Base-by-base conservation (phyloP, 2,329 filamentous ascomycete genomes). In the Achaetomium macrosporum region DNA sequence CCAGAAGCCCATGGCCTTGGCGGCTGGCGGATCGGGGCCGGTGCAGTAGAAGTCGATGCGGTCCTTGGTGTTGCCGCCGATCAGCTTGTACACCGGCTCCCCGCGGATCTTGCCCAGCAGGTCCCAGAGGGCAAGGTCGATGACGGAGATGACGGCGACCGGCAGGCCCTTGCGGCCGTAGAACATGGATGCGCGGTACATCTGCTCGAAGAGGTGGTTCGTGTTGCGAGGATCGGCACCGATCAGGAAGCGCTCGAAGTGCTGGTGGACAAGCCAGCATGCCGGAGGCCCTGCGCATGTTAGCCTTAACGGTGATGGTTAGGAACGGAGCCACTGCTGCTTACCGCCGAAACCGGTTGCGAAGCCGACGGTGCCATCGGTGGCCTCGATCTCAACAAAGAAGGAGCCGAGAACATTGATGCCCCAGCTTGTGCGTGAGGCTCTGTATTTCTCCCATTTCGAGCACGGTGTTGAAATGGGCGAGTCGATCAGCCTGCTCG, bases 121-220 rank as follows among this genome's bases (percentile, higher is more conserved):
- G 74, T 96, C 91, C 91, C 91, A 96, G 39, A 96, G 72, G 5
- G 91, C 91, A 41, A 96, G 79, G 65, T 96, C 91, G 64, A 96
- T 93, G 59, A 96, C 91, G 2, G 90, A 95, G 65, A 96, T 96
- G 65, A 95, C 86, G 49, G 91, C 91, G 11, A 92, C 81, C 2
- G 91, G 87, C 1, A 96, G 82, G 43, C 91, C 91, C 71, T 96
- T 96, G 61, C 91, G 85, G 57, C 91, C 91, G 66, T 96, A 96
- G 76, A 96, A 96, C 88, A 96, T 95, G 61, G 90, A 95, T 2
- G 81, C 88, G 55, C 90, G 84, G 76, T 96, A 96, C 91, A 96
- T 96, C 69, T 95, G 90, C 75, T 96, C 91, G 67, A 95, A 96
- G 30, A 96, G 76, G 58, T 91, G 81, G 71, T 95, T 96, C 49